Base-by-base conservation (phyloP, 2,329 filamentous ascomycete genomes). In the Thelonectria olida region DNA sequence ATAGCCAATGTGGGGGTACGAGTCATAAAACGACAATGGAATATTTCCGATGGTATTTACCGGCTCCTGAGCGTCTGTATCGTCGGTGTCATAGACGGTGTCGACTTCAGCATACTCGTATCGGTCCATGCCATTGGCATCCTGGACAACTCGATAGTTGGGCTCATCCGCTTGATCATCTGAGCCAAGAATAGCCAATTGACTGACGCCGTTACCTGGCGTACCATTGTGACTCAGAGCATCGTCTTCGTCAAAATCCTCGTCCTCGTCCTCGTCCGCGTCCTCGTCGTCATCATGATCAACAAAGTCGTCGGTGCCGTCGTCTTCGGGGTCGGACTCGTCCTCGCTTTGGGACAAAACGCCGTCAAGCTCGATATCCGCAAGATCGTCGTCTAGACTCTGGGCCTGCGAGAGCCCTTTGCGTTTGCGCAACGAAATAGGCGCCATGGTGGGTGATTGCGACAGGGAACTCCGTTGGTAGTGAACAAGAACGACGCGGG, bases 1-100 rank as follows among this genome's bases (percentile, higher is more conserved):
- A 80, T 99, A 99, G 61, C 96, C 96, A 75, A 99, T 97, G 76
- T 99, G 96, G 51, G 96, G 96, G 75, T 97, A 99, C 34, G 92
- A 91, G 76, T 99, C 96, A 82, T 99, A 99, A 80, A 97, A 98
- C 3, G 92, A 91, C 50, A 98, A 82, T 5, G 94, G 92, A 62
- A 99, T 99, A 75, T 98, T 85, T 68, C 96, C 96, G 72, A 99
- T 97, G 0, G 96, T 98, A 80, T 99, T 99, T 52, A 84, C 84
- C 25, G 90, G 87, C 57, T 88, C 90, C 63, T 91, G 88, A 4
- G 89, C 90, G 75, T 97, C 95, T 3, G 92, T 92, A 74, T 97
- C 95, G 79, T 99, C 96, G 2, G 94, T 97, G 74, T 98, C 96
- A 79, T 99, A 97, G 54, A 93, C 90, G 3, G 95, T 92, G 68